Evolutionary conservation across 2,329 filamentous ascomycete species (phyloP).

Genomic region (Trichoderma aggressivum): DNA sequence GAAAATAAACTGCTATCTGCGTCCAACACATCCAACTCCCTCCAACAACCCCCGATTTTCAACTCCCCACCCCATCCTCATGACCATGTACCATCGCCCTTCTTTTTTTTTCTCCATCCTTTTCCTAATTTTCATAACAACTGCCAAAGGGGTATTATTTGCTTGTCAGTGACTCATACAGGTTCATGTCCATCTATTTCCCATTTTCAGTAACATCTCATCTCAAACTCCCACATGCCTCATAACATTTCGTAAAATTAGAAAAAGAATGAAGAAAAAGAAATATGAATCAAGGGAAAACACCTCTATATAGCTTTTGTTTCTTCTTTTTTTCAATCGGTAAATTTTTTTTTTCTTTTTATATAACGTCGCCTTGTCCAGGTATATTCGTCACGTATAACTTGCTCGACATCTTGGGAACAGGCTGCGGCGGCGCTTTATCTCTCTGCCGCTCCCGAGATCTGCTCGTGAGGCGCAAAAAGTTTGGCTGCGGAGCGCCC

Average conservation of each 20-base stretch:
- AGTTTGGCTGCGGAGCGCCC: slow-evolving; percentile 45
- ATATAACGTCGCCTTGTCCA: slow-evolving; percentile 37
- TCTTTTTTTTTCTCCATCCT: neutral
- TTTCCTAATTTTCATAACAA: neutral
- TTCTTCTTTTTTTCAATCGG: neutral
- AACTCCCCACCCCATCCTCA: neutral
- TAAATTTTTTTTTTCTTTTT: neutral
- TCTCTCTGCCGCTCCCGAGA: slow-evolving; percentile 34
- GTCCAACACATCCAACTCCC: neutral
- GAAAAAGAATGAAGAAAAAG: neutral
- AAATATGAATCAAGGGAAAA: neutral
- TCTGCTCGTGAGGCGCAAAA: slow-evolving; percentile 31
- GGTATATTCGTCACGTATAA: slow-evolving; percentile 33
- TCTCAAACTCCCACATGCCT: neutral
- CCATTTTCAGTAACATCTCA: slow-evolving; percentile 1
- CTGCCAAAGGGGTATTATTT: slow-evolving; percentile 15
- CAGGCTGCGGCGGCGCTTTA: slow-evolving; percentile 38
- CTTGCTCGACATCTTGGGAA: slow-evolving; percentile 40
- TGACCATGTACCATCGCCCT: neutral
- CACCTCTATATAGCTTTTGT: neutral
- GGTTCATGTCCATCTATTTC: slow-evolving; percentile 2
- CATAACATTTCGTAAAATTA: neutral
- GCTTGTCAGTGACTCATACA: neutral
- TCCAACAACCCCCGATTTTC: neutral
- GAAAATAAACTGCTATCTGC: neutral